Percentiles rank a stretch among this genome's conserved stretches.
These are phyloP conservation scores for Wickerhamomyces canadensis DNA, from an alignment of 805 yeast genomes.

Conservation along the genomic window DNA sequence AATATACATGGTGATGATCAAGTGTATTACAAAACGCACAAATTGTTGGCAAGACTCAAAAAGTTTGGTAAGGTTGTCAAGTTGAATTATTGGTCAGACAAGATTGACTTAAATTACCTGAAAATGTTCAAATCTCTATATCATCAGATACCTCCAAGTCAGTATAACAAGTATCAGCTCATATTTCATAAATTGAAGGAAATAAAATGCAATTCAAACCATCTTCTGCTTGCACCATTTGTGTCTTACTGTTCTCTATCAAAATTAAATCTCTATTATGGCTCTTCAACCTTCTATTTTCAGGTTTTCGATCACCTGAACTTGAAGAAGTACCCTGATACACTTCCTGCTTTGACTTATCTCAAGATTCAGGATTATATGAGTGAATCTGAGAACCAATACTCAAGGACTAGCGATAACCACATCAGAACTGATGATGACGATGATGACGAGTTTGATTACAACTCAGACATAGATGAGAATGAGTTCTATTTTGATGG, in stretches of 20 bases:
- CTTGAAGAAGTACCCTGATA: constrained; percentile 4
- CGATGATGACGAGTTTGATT: constrained; percentile 25
- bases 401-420: constrained; percentile 17
- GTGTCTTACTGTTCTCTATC: constrained; percentile 11
- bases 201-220: constrained; percentile 19
- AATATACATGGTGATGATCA: constrained; percentile 1
- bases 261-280: constrained; percentile 17
- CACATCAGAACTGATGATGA: constrained; percentile 18
- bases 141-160: constrained; percentile 1
- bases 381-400: constrained; percentile 22
- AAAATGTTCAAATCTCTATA: constrained; percentile 21
- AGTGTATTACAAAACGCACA: constrained; percentile 5
- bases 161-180: constrained; percentile 1
- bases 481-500: constrained; percentile 34
- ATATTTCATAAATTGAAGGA: constrained; percentile 10
- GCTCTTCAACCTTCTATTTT: constrained; percentile 20
- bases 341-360: constrained; percentile 12
- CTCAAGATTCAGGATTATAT: constrained; percentile 22
- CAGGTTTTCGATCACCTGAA: constrained; percentile 17
- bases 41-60: constrained; percentile 3
- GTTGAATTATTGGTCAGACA: constrained; percentile 8
- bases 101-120: constrained; percentile 16
- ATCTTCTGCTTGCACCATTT: constrained; percentile 12
- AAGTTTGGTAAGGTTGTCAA: constrained; percentile 7
- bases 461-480: constrained; percentile 28